Percentiles rank a stretch among this genome's conserved stretches.
These are phyloP conservation scores for Quercus lobata DNA, from an alignment of 331 rosid genomes.

Conservation along the genomic window DNA sequence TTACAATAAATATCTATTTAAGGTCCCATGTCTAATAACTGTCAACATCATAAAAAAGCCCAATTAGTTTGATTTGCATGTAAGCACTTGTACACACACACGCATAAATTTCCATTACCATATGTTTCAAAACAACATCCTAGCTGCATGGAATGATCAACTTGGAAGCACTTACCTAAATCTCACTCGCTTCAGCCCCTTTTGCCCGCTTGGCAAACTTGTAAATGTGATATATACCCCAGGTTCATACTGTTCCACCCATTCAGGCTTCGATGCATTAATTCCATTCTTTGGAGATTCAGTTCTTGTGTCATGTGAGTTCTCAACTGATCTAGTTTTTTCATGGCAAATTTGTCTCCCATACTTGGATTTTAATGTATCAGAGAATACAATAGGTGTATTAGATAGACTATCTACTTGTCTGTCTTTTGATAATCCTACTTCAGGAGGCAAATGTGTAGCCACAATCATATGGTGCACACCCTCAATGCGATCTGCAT, in stretches of 20 bases:
- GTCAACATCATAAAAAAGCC: background rate
- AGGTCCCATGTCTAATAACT: background rate
- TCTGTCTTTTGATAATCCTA: slow-evolving; percentile 25
- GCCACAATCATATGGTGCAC: background rate
- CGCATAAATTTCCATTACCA: background rate
- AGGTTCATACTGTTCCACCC: slow-evolving; percentile 67
- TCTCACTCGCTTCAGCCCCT: slow-evolving; percentile 71
- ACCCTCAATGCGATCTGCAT: slow-evolving; percentile 15
- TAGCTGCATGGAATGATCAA: background rate
- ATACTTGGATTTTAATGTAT: slow-evolving; percentile 47
- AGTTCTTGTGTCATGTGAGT: slow-evolving; percentile 12
- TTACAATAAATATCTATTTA: background rate
- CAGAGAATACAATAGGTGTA: slow-evolving; percentile 57
- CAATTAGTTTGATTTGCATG: background rate
- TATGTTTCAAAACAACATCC: background rate
- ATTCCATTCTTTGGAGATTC: slow-evolving; percentile 33
- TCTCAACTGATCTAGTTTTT: slow-evolving; percentile 22
- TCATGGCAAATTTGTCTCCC: slow-evolving; percentile 35
- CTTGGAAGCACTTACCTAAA: slow-evolving; percentile 50
- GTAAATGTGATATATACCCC: slow-evolving; percentile 75
- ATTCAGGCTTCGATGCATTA: slow-evolving; percentile 42
- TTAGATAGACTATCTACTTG: slow-evolving; percentile 39
- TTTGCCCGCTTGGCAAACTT: slow-evolving; percentile 54
- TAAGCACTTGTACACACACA: background rate
- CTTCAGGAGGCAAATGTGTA: slow-evolving; percentile 18